Base-by-base conservation (phyloP, 495 filamentous ascomycete genomes). In the Xylaria flabelliformis region DNA sequence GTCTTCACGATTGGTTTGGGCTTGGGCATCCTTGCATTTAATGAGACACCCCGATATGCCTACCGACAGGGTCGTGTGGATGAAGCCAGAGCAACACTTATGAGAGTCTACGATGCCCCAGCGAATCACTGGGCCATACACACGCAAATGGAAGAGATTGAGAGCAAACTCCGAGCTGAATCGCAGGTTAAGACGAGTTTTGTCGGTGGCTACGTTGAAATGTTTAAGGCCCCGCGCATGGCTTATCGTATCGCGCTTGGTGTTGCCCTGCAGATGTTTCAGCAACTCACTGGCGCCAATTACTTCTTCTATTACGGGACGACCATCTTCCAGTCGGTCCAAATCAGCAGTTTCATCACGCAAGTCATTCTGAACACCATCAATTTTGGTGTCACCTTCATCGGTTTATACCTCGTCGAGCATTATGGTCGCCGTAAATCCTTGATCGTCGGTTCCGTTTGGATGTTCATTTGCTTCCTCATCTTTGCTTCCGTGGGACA, bases 291-390 rank as follows among this genome's bases (percentile, higher is more conserved):
- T 44, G 90, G 91, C 64, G 91, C 90, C 71, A 94, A 94, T 80
- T 94, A 92, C 83, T 91, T 93, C 82, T 94, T 94, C 84, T 94
- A 94, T 82, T 94, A 92, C 79, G 91, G 92, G 59, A 92, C 91
- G 73, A 88, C 83, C 64, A 90, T 92, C 81, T 95, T 95, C 83
- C 74, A 82, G 32, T 87, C 90, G 44, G 89, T 91, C 3, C 92
- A 91, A 77, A 82, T 94, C 48, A 83, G 79, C 70, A 89, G 94
- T 81, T 87, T 85, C 73, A 93, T 89, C 81, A 93, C 91, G 32
- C 88, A 90, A 72, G 92, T 95, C 74, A 93, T 94, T 67, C 85
- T 93, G 2, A 90, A 90, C 68, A 87, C 85, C 24, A 91, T 95
- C 80, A 95, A 95, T 82, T 90, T 94, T 46, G 85, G 78, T 65